Evolutionary conservation across 495 filamentous ascomycete species (phyloP), one percentile per base, ranked within the genome.

Genomic region (Aspergillus conjunctus): DNA sequence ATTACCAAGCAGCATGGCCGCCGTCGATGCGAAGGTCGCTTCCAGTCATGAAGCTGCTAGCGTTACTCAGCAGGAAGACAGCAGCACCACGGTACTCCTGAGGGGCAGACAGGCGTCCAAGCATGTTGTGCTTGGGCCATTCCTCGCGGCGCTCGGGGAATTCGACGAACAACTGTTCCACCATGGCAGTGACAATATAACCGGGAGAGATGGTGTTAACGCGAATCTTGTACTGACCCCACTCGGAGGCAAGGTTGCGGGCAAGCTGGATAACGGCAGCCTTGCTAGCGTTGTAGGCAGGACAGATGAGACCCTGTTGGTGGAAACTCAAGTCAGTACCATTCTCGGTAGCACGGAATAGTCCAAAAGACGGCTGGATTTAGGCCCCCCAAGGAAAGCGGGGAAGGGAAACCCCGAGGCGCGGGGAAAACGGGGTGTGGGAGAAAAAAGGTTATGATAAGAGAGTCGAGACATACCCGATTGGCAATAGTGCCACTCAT

Each of bases 151-250:
- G 82, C 74, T 96, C 91, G 7, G 91, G 91, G 66, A 80, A 90
- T 53, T 87, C 69, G 44, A 87, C 76, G 64, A 96, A 93, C 32
- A 96, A 79, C 48, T 85, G 82, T 68, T 89, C 86, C 11, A 93
- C 91, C 92, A 96, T 95, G 33, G 84, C 82, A n/a, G 92, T 96
- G 54, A 94, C 85, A 64, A 97, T 97, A 71, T 98, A 98, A 33
- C 93, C 93, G 0, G 93, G 93, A 14, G 91, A 96, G 66, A 97
- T 87, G 43, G 92, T 95, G 78, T 98, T 98, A 61, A 97, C 92
- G 4, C 93, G 89, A 72, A 98, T 97, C 54, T 88, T 88, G 72
- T 93, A 83, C 62, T 75, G 71, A 26, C 93, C 93, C 93, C 93
- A 93, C 72, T 95, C 91, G 31, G 84, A 72, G 7, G 92, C 93